Evolutionary conservation across 768 basidiomycete species (phyloP).

Genomic region (Hygrocybe punicea): DNA sequence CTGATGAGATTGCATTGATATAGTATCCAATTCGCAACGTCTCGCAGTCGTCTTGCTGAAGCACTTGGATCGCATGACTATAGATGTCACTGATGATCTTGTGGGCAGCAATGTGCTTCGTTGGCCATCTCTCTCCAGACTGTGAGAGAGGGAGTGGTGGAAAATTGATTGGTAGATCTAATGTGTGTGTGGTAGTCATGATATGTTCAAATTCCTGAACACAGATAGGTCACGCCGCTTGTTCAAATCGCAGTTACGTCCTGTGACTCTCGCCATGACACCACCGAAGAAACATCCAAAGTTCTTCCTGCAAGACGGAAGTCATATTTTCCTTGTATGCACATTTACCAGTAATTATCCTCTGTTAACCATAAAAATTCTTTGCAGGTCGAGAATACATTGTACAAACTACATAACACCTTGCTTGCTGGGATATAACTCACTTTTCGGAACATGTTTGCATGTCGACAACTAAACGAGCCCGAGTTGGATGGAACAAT

Average conservation of each 20-base stretch:
- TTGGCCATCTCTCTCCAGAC: background rate
- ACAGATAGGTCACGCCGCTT: background rate
- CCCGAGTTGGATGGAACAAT: background rate
- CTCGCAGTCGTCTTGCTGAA: slow-evolving; percentile 2
- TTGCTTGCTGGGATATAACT: background rate
- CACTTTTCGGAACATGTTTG: slow-evolving; percentile 2
- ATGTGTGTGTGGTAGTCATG: background rate
- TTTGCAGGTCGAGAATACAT: slow-evolving; percentile 1
- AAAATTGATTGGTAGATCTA: background rate
- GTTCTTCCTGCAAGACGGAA: background rate
- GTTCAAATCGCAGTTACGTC: background rate
- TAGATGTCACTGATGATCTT: background rate
- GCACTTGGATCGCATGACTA: background rate
- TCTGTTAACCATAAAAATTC: background rate
- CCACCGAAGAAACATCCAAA: background rate
- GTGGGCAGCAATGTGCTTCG: background rate
- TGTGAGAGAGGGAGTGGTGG: background rate
- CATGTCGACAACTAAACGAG: background rate
- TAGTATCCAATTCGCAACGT: background rate
- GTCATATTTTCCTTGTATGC: background rate
- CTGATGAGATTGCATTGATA: background rate
- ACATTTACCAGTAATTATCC: background rate
- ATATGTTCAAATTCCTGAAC: background rate
- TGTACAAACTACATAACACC: background rate
- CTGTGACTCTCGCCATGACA: background rate